Evolutionary conservation across 1,139 yeast species (phyloP).

Genomic region (Zygoascus hellenicus): DNA sequence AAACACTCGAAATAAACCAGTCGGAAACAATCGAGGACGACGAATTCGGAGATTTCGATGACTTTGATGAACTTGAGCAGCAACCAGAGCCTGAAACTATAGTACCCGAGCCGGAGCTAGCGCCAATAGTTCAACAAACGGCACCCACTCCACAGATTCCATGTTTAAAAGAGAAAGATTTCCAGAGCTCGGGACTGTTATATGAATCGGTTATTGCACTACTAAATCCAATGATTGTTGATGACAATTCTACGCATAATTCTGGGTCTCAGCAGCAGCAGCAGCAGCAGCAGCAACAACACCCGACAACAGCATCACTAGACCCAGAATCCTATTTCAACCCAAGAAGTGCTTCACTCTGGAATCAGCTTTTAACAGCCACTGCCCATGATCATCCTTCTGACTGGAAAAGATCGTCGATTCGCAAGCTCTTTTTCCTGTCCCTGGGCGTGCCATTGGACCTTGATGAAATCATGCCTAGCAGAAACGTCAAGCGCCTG

Average conservation of each 20-base stretch:
- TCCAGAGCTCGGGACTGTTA: conserved; percentile 11
- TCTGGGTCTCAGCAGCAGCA: conserved; percentile 1
- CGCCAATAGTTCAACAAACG: conserved; percentile 1
- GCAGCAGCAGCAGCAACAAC: background rate
- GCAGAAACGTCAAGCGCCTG: conserved; percentile 28
- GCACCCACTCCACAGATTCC: conserved; percentile 13
- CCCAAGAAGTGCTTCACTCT: conserved; percentile 30
- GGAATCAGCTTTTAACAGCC: conserved; percentile 32
- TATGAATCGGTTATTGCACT: conserved; percentile 11
- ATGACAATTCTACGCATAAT: background rate
- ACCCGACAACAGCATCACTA: conserved; percentile 6
- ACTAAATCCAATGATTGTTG: background rate
- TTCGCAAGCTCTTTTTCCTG: conserved; percentile 51
- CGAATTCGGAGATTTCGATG: conserved; percentile 26
- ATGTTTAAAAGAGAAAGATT: conserved; percentile 12
- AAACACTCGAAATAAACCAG: background rate
- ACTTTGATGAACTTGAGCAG: conserved; percentile 20
- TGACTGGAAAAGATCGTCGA: conserved; percentile 56
- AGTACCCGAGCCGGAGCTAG: background rate
- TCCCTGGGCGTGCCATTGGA: conserved; percentile 57
- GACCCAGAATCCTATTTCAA: conserved; percentile 23
- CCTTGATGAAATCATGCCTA: conserved; percentile 45
- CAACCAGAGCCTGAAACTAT: conserved; percentile 8
- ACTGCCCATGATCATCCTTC: conserved; percentile 23
- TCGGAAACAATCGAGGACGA: conserved; percentile 15